These are phyloP conservation scores for Teunomyces gatunensis DNA, from an alignment of 805 yeast genomes.

Conservation along the genomic window DNA sequence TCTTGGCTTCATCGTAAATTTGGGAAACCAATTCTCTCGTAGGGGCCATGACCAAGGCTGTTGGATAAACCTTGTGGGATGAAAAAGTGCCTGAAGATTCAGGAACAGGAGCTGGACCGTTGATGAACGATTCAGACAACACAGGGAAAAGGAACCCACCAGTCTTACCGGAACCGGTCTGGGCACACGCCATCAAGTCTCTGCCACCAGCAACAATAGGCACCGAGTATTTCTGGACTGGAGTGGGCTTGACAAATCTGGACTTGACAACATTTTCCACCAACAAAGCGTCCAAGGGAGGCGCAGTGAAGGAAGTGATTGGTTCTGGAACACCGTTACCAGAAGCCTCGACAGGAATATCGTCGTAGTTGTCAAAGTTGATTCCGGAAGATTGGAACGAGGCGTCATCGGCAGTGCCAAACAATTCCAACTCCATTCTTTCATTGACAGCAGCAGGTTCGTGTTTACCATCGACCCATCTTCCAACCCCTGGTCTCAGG, in stretches of 20 bases:
- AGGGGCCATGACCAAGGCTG: constrained; percentile 95
- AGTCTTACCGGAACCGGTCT: constrained; percentile 99
- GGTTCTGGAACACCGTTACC: constrained; percentile 96
- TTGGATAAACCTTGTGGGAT: constrained; percentile 84
- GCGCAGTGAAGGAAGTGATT: constrained; percentile 79
- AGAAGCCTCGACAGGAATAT: constrained; percentile 96
- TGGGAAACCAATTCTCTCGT: constrained; percentile 98
- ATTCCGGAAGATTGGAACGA: constrained; percentile 90
- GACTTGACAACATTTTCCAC: constrained; percentile 85
- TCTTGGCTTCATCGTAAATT: constrained; percentile 92
- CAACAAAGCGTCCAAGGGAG: constrained; percentile 84
- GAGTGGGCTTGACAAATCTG: constrained; percentile 94
- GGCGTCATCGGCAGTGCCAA: constrained; percentile 77
- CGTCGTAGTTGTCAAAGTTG: constrained; percentile 97
- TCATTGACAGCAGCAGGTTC: constrained; percentile 74
- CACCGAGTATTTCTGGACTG: constrained; percentile 90
- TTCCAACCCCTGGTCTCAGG: constrained; percentile 63
- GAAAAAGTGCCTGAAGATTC: constrained; percentile 51
- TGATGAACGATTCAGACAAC: constrained; percentile 81
- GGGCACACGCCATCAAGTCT: constrained; percentile 97
- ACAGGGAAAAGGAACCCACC: constrained; percentile 99
- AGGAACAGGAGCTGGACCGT: constrained; percentile 73
- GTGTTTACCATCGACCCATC: constrained; percentile 85
- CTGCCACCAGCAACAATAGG: constrained; percentile 88
- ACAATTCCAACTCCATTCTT: constrained; percentile 72